Base-by-base conservation (phyloP, 2,329 filamentous ascomycete species). In the Ophiostoma sp. region DNA sequence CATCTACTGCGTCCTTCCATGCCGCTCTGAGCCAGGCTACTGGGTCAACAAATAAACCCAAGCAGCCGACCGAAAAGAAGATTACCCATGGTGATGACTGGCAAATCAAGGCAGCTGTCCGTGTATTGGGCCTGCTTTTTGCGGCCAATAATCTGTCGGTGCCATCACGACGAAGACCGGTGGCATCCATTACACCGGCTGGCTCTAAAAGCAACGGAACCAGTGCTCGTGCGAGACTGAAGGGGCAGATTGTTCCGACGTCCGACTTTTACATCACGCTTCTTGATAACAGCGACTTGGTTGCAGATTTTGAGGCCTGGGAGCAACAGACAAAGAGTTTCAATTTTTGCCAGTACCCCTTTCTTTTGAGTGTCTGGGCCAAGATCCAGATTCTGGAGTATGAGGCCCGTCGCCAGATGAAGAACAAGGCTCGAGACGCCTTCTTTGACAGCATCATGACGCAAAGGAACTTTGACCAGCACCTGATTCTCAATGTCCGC, bases 381-480 rank as follows among this genome's bases (percentile, higher is more conserved):
- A 97, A 97, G 78, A 96, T 95, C 69, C 89, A 89, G 72, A 94
- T 97, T 64, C 82, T 97, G 73, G 92, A 97, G 75, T 86, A 96
- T 74, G 93, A 97, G 77, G 91, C 92, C 7, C 87, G 89, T 71
- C 86, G 93, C 7, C 92, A 97, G 77, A 97, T 97, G 93, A 89
- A 92, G 74, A 87, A 87, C 71, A 94, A 92, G 76, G 93, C 93
- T 9, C 85, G 93, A 65, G 91, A 97, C 75, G 92, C 93, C 2
- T 96, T 96, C 77, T 96, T 97, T 75, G 89, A 93, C 76, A 94
- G 90, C 75, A 93, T 97, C 72, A 84, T 96, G 78, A 90, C 85
- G 45, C 86, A 87, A 65, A 88, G 87, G 74, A 86, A 84, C 42
- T 85, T 92, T 67, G 91, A 90, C 69, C 90, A 93, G 74, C 90